phyloP scores from a whole-genome alignment of 2,329 filamentous ascomycete genomes.

The Paecilomyces sp. region DNA sequence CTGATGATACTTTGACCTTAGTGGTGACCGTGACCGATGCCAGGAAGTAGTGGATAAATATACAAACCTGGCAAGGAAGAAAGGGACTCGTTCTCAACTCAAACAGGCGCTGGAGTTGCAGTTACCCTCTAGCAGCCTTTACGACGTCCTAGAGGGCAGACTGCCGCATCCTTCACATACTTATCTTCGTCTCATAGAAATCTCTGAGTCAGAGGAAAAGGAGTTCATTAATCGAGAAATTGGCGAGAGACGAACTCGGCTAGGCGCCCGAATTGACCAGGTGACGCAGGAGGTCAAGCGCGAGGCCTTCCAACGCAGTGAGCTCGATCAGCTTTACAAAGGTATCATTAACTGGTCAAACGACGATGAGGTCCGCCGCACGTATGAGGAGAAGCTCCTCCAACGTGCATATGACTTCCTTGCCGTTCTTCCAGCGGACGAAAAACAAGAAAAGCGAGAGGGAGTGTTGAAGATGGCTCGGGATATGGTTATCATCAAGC shows the following conservation, averaged over 20 bases:
- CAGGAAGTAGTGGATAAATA: conserved; percentile 71
- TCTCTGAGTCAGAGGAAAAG: conserved; percentile 78
- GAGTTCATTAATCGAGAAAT: conserved; percentile 86
- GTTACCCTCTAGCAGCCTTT: conserved; percentile 74
- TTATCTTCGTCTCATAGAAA: conserved; percentile 74
- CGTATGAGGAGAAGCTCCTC: conserved; percentile 85
- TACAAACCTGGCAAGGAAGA: conserved; percentile 61
- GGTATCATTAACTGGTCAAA: conserved; percentile 83
- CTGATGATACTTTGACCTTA: conserved; percentile 17
- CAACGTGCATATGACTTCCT: conserved; percentile 74
- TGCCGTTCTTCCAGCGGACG: conserved; percentile 56
- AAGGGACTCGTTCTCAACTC: conserved; percentile 67
- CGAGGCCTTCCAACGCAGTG: conserved; percentile 70
- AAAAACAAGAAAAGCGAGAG: conserved; percentile 64
- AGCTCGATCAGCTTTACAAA: conserved; percentile 72
- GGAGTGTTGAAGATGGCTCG: conserved; percentile 70
- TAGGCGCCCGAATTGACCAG: conserved; percentile 75
- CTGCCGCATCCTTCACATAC: conserved; percentile 72
- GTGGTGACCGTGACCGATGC: conserved; percentile 52
- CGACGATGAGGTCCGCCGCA: conserved; percentile 76
- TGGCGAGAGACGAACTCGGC: conserved; percentile 75
- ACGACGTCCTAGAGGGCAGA: conserved; percentile 73
- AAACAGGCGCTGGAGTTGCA: conserved; percentile 68
- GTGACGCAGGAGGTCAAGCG: conserved; percentile 82
- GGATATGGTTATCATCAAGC: conserved; percentile 94